Percentiles rank a stretch among this genome's conserved stretches.
Conservation (phyloP, 805 yeast species). For the Kuraishia hungarica region DNA sequence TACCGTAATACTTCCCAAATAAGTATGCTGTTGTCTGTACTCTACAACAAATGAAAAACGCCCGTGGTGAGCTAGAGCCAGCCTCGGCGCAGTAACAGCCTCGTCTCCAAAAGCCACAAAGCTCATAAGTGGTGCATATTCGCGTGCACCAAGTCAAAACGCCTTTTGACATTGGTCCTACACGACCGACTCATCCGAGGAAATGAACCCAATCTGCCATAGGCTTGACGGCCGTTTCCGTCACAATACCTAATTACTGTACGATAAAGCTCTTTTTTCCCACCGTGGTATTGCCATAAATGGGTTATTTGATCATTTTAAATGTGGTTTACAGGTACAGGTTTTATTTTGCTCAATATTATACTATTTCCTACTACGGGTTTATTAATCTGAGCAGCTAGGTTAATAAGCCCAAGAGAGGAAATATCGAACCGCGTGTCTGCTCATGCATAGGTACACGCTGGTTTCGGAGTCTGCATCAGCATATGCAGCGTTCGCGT, state of each 20-base stretch:
- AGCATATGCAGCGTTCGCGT: not conserved
- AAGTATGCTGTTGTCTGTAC: not conserved
- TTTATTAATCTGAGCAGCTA: not conserved
- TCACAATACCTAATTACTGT: too few species aligned
- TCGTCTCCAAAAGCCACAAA: not conserved
- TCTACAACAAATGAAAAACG: not conserved
- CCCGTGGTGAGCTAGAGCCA: not conserved
- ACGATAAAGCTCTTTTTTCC: too few species aligned
- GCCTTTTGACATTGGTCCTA: not conserved
- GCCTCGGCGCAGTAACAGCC: not conserved
- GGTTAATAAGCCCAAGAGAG: not conserved
- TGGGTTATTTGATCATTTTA: too few species aligned
- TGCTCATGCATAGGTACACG: not conserved
- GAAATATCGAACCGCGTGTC: not conserved
- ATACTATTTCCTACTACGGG: not conserved
- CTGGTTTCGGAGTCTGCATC: not conserved
- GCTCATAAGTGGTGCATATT: not conserved
- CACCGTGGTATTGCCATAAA: too few species aligned
- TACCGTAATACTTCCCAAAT: not conserved
- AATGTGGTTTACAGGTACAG: too few species aligned
- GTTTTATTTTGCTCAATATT: too few species aligned
- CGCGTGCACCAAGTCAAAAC: not conserved
- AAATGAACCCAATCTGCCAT: not conserved
- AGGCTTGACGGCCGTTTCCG: not conserved
- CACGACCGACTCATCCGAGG: not conserved